Evolutionary conservation across 805 yeast genomes (phyloP), one percentile per base, ranked within the genome.

Genomic region (Candida awuae): DNA sequence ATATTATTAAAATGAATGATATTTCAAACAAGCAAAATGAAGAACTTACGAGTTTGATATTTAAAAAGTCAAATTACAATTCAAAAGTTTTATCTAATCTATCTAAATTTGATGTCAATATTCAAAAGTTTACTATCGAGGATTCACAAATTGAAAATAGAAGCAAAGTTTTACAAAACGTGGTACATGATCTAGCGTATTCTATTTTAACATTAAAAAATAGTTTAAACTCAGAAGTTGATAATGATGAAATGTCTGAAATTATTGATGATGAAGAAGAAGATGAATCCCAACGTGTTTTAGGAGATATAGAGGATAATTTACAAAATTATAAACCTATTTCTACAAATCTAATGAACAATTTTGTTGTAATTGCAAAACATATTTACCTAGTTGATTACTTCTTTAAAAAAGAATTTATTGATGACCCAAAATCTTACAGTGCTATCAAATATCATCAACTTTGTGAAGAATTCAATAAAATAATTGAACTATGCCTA

Each of bases 1-100:
- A 62, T 42, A 60, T 62, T 5, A 57, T 61, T 19, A 45, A 47
- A 4, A 59, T 62, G 65, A 54, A 59, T 39, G 48, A 51, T 4
- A 45, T 59, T 26, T 48, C 59, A 0, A 44, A 27, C 3, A 19
- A 28, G 1, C 53, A 58, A 34, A 60, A 62, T 38, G 41, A 46
- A 12, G 33, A 49, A 29, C 40, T 62, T 26, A 46, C 50, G n/a
- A 47, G 52, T 14, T 38, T 62, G 35, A 46, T 60, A 0, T 61
- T 56, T 38, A 39, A 47, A 19, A 58, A 53, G 37, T 50, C 65
- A 3, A 45, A 47, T 16, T 61, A 61, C 38, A 43, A 49, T 20
- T 43, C 43, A 15, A 52, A 49, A 18, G 37, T 43, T 5, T 41
- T 54, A 22, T 21, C 35, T 5, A 57, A 58, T 36, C 36, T 55